Conservation (phyloP, 208 protist genomes). For the Polymyxa betae region DNA sequence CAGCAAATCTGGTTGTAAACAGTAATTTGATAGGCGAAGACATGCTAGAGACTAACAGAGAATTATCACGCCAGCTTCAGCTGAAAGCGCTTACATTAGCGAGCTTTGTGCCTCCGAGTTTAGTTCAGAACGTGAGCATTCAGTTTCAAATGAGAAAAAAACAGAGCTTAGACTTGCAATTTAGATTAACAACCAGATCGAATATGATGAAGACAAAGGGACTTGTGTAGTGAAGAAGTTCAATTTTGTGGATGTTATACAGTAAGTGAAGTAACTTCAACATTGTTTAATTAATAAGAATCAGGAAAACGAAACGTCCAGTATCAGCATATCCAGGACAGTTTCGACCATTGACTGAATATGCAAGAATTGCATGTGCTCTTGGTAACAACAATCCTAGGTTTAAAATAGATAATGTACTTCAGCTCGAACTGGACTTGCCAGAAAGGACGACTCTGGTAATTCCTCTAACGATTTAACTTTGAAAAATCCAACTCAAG, state of each 20-base stretch:
- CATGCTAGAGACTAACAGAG: slow-evolving; percentile 39
- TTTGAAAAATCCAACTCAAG: background rate
- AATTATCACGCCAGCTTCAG: slow-evolving; percentile 32
- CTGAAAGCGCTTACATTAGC: background rate
- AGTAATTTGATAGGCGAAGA: background rate
- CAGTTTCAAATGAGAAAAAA: background rate
- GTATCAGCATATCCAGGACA: background rate
- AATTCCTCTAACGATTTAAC: background rate
- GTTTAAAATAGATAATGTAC: slow-evolving; percentile 60
- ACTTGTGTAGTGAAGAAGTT: background rate
- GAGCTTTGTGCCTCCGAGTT: background rate
- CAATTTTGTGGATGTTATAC: background rate
- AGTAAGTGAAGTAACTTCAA: background rate
- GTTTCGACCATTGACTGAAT: slow-evolving; percentile 41
- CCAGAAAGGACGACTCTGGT: slow-evolving; percentile 71
- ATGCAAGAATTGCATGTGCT: background rate
- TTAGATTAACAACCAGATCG: slow-evolving; percentile 3
- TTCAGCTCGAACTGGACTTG: slow-evolving; percentile 70
- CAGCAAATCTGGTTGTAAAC: background rate
- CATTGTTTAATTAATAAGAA: background rate
- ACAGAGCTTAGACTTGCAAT: background rate
- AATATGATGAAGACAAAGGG: slow-evolving; percentile 44
- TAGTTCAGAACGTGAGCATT: background rate
- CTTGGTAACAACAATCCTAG: background rate
- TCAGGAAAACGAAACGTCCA: background rate